Evolutionary conservation across 805 yeast species (phyloP).

Genomic region (Scheffersomyces spartinae): DNA sequence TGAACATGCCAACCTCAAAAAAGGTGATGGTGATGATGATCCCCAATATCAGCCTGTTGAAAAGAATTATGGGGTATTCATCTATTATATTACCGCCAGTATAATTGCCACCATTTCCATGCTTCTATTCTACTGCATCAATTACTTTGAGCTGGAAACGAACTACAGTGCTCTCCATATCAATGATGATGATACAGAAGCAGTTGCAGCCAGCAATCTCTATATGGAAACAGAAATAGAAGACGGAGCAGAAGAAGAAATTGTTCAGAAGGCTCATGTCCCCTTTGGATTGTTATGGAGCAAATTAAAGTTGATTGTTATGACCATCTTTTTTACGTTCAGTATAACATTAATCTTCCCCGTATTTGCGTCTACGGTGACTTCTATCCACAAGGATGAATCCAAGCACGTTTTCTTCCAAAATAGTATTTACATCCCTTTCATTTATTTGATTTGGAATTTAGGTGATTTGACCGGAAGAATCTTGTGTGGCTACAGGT

Average conservation of each 20-base stretch:
- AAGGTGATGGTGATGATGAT: constrained; percentile 6
- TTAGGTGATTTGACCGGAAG: constrained; percentile 80
- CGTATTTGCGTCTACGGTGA: constrained; percentile 69
- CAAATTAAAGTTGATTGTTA: constrained; percentile 51
- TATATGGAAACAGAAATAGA: constrained; percentile 2
- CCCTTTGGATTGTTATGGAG: constrained; percentile 51
- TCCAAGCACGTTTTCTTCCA: constrained; percentile 27
- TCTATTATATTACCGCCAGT: constrained; percentile 37
- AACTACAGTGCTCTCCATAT: constrained; percentile 10
- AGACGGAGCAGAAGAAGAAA: constrained; percentile 4
- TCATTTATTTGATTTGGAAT: constrained; percentile 81
- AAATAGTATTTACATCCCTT: constrained; percentile 48
- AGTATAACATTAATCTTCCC: constrained; percentile 73
- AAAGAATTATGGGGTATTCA: constrained; percentile 28
- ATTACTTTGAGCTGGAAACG: constrained; percentile 13
- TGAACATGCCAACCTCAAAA: constrained; percentile 16
- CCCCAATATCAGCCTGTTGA: constrained; percentile 12
- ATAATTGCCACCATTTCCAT: constrained; percentile 33
- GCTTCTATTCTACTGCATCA: constrained; percentile 22
- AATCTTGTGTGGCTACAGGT: constrained; percentile 42
- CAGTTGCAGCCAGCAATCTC: constrained; percentile 1
- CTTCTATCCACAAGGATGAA: constrained; percentile 27
- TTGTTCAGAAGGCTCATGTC: constrained; percentile 27
- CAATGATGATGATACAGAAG: constrained; percentile 6
- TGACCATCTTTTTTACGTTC: constrained; percentile 65